Evolutionary conservation across 345 rosid genomes (phyloP).

Genomic region (Punica granatum): DNA sequence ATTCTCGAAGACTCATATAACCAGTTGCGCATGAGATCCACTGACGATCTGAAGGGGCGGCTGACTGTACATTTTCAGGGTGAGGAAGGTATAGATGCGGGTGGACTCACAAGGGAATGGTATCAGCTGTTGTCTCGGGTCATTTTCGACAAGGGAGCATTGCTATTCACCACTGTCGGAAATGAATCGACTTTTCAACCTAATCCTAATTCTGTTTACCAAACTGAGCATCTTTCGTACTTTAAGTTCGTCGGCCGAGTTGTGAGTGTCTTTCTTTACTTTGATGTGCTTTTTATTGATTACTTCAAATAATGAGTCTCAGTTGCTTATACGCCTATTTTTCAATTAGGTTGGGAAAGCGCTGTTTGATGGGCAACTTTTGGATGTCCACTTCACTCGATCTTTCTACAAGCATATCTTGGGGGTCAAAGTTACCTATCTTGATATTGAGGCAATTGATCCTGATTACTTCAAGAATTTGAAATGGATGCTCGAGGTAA

Average conservation of each 20-base stretch:
- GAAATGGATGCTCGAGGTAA: conserved; percentile 99
- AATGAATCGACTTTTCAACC: conserved; percentile 98
- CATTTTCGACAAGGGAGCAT: conserved; percentile 90
- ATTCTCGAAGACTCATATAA: conserved; percentile 96
- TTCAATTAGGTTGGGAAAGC: conserved; percentile 87
- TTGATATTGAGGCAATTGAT: conserved; percentile 96
- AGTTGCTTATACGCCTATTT: conserved; percentile 11
- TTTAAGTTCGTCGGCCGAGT: conserved; percentile 97
- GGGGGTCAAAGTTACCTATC: conserved; percentile 86
- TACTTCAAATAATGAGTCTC: neutral
- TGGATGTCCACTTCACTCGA: conserved; percentile 96
- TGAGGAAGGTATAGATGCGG: conserved; percentile 98
- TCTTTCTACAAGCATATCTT: conserved; percentile 96
- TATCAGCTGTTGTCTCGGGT: conserved; percentile 93
- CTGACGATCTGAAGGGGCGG: conserved; percentile 86
- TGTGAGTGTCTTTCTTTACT: conserved; percentile 40
- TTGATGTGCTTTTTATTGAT: conserved; percentile 6
- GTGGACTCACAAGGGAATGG: conserved; percentile 99
- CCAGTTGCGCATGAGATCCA: conserved; percentile 81
- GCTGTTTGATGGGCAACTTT: conserved; percentile 84
- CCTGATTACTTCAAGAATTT: conserved; percentile 80
- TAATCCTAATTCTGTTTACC: conserved; percentile 92
- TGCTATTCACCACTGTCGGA: conserved; percentile 94
- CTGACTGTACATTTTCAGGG: conserved; percentile 93
- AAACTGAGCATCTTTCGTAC: conserved; percentile 96